Base-by-base conservation (phyloP, 2,329 filamentous ascomycete species). In the Ambrosiella beaveri region DNA sequence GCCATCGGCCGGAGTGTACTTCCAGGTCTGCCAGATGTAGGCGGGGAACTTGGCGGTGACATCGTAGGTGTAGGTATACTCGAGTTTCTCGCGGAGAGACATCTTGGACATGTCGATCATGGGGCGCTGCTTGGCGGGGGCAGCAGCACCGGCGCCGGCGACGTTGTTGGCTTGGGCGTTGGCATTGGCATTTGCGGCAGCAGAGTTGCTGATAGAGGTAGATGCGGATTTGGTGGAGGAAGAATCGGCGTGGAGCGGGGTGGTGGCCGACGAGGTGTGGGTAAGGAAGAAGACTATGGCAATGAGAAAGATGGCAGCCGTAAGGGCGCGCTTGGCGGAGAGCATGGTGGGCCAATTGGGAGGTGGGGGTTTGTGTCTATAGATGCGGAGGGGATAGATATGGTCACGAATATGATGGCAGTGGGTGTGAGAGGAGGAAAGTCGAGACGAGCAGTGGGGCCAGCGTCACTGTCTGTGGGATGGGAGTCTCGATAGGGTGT, bases 1-100 rank as follows among this genome's bases (percentile, higher is more conserved):
- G 55, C 80, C 76, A 19, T 88, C 85, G 1, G 83, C 79, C 0
- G 91, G 90, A 0, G 82, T 86, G 66, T 81, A 84, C 70, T 94
- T 96, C 93, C 93, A 98, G 12, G 93, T 98, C 75, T 98, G 93
- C 93, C 93, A 98, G 67, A 98, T 94, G 74, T 95, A 97, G 59
- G 89, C 90, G 2, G 93, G 93, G 69, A 97, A 97, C 69, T 91
- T 95, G 64, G 76, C 71, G 66, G 89, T 82, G 62, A 91, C 77
- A 66, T 95, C 86, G 75, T 97, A 98, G 17, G 90, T 88, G 70
- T 93, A 97, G 65, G 94, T 86, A 73, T 95, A 96, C 56, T 84
- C 84, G 59, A 98, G 80, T 72, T 93, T 95, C 73, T 79, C 85
- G 75, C 74, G 76, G 57, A 90, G 76, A 13, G 85, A 82, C 71